A percentile compares a stretch with the other conserved stretches of the same genome.
phyloP scores from a whole-genome alignment of 2,329 filamentous ascomycete species.

The Alternaria arbusti region DNA sequence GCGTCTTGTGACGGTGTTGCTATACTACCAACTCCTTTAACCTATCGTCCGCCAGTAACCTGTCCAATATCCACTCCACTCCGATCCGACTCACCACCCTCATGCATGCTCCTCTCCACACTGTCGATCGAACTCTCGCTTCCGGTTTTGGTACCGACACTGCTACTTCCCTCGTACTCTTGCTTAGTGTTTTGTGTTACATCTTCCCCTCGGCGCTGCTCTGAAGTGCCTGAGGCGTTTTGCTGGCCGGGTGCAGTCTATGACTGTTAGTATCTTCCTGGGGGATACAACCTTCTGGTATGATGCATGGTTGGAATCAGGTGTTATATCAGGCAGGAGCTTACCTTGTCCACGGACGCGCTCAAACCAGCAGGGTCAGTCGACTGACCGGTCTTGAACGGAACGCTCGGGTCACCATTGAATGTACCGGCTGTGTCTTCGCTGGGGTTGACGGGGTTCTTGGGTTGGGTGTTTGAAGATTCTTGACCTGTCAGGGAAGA shows the following conservation, averaged over 20 bases:
- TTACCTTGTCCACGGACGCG: slow-evolving; percentile 13
- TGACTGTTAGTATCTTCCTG: neutral
- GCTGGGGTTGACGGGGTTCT: slow-evolving; percentile 16
- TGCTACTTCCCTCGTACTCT: slow-evolving; percentile 2
- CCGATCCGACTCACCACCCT: slow-evolving; percentile 7
- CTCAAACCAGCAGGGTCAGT: slow-evolving; percentile 5
- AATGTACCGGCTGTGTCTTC: slow-evolving; percentile 2
- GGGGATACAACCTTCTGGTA: neutral
- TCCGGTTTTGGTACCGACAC: slow-evolving; percentile 13
- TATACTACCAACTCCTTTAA: neutral
- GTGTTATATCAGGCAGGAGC: neutral
- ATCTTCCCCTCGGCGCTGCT: slow-evolving; percentile 15
- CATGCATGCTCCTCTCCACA: slow-evolving; percentile 18
- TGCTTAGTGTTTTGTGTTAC: slow-evolving; percentile 9
- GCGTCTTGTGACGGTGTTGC: neutral
- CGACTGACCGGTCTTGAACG: slow-evolving; percentile 7
- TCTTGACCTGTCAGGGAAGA: slow-evolving; percentile 23
- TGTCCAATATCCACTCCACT: slow-evolving; percentile 7
- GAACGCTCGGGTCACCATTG: slow-evolving; percentile 10
- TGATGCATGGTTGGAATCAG: neutral
- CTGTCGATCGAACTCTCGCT: slow-evolving; percentile 22
- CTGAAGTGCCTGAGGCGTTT: slow-evolving; percentile 15
- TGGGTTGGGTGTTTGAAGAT: slow-evolving; percentile 16
- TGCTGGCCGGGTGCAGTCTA: slow-evolving; percentile 6
- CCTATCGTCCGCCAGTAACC: neutral